These are phyloP conservation scores for Podila clonocystis DNA, from an alignment of 192 early-diverging fungal species.

Conservation along the genomic window DNA sequence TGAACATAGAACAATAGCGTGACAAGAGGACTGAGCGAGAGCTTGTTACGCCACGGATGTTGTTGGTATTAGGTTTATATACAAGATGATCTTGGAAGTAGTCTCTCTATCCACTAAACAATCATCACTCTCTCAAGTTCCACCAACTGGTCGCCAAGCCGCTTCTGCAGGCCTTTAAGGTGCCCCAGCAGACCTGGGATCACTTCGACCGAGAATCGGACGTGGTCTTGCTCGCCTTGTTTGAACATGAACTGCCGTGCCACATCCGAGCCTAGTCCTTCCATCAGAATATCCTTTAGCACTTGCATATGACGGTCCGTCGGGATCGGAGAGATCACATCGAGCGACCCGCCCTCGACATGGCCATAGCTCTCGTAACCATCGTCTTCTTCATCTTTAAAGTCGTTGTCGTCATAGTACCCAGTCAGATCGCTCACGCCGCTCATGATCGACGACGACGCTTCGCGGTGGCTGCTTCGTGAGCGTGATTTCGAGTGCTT, in stretches of 20 bases:
- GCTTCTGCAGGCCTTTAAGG: conserved; percentile 42
- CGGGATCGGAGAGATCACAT: conserved; percentile 47
- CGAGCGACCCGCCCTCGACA: conserved; percentile 18
- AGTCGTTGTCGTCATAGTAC: conserved; percentile 9
- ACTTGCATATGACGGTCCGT: conserved; percentile 53
- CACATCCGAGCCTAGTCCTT: conserved; percentile 41
- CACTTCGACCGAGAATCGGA: conserved; percentile 50
- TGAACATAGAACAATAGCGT: too few relatives aligned
- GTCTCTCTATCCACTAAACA: conserved; percentile 6
- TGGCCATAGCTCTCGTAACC: conserved; percentile 35
- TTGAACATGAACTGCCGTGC: conserved; percentile 47
- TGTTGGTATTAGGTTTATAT: not conserved
- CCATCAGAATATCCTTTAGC: conserved; percentile 50
- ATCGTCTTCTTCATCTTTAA: conserved; percentile 30
- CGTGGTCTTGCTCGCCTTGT: conserved; percentile 45
- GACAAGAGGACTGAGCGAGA: not conserved
- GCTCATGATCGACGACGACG: conserved; percentile 1
- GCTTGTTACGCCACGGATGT: not conserved
- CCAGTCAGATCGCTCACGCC: not conserved
- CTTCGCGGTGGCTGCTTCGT: not conserved
- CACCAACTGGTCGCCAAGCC: conserved; percentile 42
- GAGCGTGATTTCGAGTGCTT: conserved; percentile 9
- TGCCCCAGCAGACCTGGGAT: conserved; percentile 52
- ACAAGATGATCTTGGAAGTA: not conserved
- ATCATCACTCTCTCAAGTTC: conserved; percentile 37